A percentile compares a stretch with the other conserved stretches of the same genome.
Conservation (phyloP, 2,329 filamentous ascomycete genomes). For the Teratosphaeria gauchensis region DNA sequence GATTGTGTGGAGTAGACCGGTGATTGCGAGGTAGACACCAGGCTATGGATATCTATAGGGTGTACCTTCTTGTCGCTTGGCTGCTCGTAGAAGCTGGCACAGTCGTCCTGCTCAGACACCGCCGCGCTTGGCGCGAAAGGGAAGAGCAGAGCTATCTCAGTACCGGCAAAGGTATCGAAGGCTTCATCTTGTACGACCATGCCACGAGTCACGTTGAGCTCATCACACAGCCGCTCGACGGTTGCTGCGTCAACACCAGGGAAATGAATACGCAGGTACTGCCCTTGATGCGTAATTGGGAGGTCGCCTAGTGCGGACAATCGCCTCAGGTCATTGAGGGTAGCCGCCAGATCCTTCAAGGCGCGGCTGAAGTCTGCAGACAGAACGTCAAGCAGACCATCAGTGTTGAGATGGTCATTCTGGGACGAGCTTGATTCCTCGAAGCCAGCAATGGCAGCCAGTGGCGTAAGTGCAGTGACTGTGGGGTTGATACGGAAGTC, state of each 20-base stretch:
- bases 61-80: constrained; percentile 27
- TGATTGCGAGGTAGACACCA: constrained; percentile 39
- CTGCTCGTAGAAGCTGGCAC: constrained; percentile 33
- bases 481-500: constrained; percentile 85
- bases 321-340: constrained; percentile 71
- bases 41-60: constrained; percentile 46
- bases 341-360: constrained; percentile 68
- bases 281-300: constrained; percentile 63
- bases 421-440: constrained; percentile 27
- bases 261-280: constrained; percentile 71
- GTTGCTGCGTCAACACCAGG: constrained; percentile 79
- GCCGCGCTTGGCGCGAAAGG: constrained; percentile 60
- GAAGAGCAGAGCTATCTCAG: constrained; percentile 68
- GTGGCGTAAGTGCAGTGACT: constrained; percentile 73
- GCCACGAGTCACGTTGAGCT: constrained; percentile 75
- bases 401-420: constrained; percentile 61
- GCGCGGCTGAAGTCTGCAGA: constrained; percentile 81
- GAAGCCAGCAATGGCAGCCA: constrained; percentile 50
- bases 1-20: constrained; percentile 28
- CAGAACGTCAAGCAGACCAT: constrained; percentile 75
- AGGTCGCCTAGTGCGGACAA: constrained; percentile 73
- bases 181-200: constrained; percentile 68
- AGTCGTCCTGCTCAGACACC: constrained; percentile 19
- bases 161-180: constrained; percentile 59
- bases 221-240: constrained; percentile 74